Evolutionary conservation across 1,284 basidiomycete genomes (phyloP).

Genomic region (Phaffia rhodozyma): DNA sequence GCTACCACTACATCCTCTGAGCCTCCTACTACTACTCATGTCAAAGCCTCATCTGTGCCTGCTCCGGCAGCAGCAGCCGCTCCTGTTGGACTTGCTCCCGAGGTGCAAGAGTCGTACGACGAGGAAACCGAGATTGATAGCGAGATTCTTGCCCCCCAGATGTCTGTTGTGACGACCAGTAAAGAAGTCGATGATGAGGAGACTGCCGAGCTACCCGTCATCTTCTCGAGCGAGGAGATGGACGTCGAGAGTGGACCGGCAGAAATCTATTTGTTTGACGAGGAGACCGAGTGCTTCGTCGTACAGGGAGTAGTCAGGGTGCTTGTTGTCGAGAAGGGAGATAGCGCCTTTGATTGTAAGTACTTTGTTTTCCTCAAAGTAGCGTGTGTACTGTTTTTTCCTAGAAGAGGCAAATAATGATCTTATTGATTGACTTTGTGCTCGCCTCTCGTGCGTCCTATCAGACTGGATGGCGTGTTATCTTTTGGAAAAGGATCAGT

Average conservation of each 20-base stretch:
- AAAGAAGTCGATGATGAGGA: conserved; percentile 6
- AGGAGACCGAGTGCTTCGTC: conserved; percentile 54
- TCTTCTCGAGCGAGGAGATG: conserved; percentile 20
- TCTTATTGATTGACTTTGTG: not conserved
- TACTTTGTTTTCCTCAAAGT: not conserved
- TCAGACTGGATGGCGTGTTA: conserved; percentile 18
- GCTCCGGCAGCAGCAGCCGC: not conserved
- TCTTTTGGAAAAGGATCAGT: conserved; percentile 8
- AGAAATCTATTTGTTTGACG: conserved; percentile 59
- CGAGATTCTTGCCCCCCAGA: conserved; percentile 7
- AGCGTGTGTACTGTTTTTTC: no score
- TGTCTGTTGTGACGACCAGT: conserved; percentile 9
- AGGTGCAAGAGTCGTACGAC: not conserved
- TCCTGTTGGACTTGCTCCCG: not conserved
- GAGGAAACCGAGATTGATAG: conserved; percentile 3
- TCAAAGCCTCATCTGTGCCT: no score
- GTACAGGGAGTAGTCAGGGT: conserved; percentile 59
- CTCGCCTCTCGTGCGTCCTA: not conserved
- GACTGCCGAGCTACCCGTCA: conserved; percentile 31
- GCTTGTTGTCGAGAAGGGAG: conserved; percentile 48
- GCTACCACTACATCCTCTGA: not conserved
- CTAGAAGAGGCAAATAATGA: no score
- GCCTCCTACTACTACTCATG: no score
- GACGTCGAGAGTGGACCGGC: conserved; percentile 27
- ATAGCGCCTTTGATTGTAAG: conserved; percentile 38